Base-by-base conservation (phyloP, 2,329 filamentous ascomycete species). In the Fusarium sp. region DNA sequence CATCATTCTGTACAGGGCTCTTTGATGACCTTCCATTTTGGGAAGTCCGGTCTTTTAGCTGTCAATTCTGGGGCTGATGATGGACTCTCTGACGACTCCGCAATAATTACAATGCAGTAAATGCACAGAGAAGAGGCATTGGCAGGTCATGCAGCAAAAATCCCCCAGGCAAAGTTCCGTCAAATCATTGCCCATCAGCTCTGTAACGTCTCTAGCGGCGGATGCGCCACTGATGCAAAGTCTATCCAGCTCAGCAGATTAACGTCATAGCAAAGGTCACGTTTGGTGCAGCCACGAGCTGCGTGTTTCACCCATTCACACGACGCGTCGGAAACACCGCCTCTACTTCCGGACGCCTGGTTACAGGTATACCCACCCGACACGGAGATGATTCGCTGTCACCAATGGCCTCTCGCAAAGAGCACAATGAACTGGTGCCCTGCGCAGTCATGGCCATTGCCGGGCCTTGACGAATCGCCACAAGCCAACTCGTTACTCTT, bases 231-330 rank as follows among this genome's bases (percentile, higher is more conserved):
- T 34, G 45, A 39, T 63, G 60, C 60, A 52, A 52, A 39, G 45
- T n/a, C 59, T 35, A 50, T 62, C 43, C 43, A 35, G 48, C 43
- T 30, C 20, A 32, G 43, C 27, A 50, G 27, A 20, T 41, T 64
- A 18, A 48, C 45, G 60, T 63, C 60, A 52, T 63, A 14, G 43
- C 39, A 30, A 43, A 56, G 30, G 35, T 23, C 48, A 39, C 61
- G 9, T n/a, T 37, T 63, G 20, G 34, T 54, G 45, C 34, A 54
- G 25, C 25, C n/a, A 14, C 23, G 20, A 52, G 25, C 60, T 54
- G 60, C 48, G 27, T 37, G 61, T 56, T 64, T 56, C 48, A 41
- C 48, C 60, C 45, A 63, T 63, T 54, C 45, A 52, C 45, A 52
- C 13, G 23, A 35, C 35, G 59, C 16, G 8, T 32, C 30, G 60